phyloP scores from a whole-genome alignment of 2,329 filamentous ascomycete species.

The Ophiostoma novo-ulmi region DNA sequence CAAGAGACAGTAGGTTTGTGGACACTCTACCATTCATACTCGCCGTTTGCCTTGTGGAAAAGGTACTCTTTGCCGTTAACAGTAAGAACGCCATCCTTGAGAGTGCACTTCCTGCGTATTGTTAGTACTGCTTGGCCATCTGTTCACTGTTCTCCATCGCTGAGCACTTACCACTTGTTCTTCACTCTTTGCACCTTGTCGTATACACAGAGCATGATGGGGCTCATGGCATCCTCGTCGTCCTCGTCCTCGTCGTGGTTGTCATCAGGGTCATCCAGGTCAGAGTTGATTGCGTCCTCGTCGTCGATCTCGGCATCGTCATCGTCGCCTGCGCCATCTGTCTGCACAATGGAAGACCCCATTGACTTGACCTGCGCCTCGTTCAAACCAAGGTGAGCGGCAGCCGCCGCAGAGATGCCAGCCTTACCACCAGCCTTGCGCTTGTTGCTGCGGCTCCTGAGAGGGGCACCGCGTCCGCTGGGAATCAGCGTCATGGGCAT shows the following conservation, averaged over 20 bases:
- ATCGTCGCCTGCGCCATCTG: constrained; percentile 51
- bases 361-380: constrained; percentile 53
- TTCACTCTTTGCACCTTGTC: constrained; percentile 99
- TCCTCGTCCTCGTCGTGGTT: constrained; percentile 78
- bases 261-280: constrained; percentile 92
- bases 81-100: constrained; percentile 93
- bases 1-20: neutral
- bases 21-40: constrained; percentile 84
- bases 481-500: constrained; percentile 52
- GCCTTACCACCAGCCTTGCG: neutral
- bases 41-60: constrained; percentile 94
- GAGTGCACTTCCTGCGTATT: constrained; percentile 76
- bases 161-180: constrained; percentile 74
- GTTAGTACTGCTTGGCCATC: constrained; percentile 8
- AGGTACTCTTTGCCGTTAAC: constrained; percentile 94
- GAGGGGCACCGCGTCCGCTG: constrained; percentile 38
- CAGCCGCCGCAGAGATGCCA: neutral
- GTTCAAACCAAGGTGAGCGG: constrained; percentile 3
- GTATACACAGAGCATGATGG: constrained; percentile 98
- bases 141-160: too few species aligned
- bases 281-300: constrained; percentile 96
- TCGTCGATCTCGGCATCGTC: constrained; percentile 62
- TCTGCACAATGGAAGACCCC: constrained; percentile 2
- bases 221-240: constrained; percentile 74
- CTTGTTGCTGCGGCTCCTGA: constrained; percentile 26